Percentiles rank a stretch among this genome's conserved stretches.
phyloP scores from a whole-genome alignment of 1,139 yeast species.

The Yamadazyma siamensis region DNA sequence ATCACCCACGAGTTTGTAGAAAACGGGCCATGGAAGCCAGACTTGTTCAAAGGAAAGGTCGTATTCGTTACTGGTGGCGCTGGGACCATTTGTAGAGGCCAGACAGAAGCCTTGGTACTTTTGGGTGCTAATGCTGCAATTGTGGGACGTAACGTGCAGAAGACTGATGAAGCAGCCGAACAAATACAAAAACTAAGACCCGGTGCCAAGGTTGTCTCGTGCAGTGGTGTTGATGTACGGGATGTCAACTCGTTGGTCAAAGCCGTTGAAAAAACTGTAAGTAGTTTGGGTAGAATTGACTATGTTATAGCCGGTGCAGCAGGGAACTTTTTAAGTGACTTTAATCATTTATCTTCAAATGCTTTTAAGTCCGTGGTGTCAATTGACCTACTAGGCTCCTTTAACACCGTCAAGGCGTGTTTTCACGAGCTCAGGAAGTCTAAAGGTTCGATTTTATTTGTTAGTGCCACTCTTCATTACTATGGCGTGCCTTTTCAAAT shows the following conservation, averaged over 20 bases:
- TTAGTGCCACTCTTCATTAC: slow-evolving; percentile 89
- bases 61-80: slow-evolving; percentile 96
- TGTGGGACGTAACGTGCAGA: slow-evolving; percentile 70
- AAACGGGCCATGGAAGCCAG: slow-evolving; percentile 48
- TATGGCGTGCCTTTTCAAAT: slow-evolving; percentile 87
- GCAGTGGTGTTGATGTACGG: slow-evolving; percentile 79
- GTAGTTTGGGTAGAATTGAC: slow-evolving; percentile 71
- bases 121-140: slow-evolving; percentile 89
- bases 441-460: slow-evolving; percentile 75
- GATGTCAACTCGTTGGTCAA: slow-evolving; percentile 51
- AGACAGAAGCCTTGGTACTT: slow-evolving; percentile 77
- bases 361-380: slow-evolving; percentile 88
- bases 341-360: slow-evolving; percentile 74
- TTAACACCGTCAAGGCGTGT: slow-evolving; percentile 83
- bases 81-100: slow-evolving; percentile 90
- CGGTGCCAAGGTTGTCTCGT: slow-evolving; percentile 68
- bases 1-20: slow-evolving; percentile 13
- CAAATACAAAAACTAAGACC: slow-evolving; percentile 59
- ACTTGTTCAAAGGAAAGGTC: slow-evolving; percentile 77
- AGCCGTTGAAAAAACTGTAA: slow-evolving; percentile 68
- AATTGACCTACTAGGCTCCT: slow-evolving; percentile 85
- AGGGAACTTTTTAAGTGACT: slow-evolving; percentile 83
- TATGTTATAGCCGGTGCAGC: slow-evolving; percentile 95
- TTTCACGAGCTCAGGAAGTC: slow-evolving; percentile 62
- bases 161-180: slow-evolving; percentile 64